Evolutionary conservation across 306 rosid genomes (phyloP).

Genomic region (Malus fusca): DNA sequence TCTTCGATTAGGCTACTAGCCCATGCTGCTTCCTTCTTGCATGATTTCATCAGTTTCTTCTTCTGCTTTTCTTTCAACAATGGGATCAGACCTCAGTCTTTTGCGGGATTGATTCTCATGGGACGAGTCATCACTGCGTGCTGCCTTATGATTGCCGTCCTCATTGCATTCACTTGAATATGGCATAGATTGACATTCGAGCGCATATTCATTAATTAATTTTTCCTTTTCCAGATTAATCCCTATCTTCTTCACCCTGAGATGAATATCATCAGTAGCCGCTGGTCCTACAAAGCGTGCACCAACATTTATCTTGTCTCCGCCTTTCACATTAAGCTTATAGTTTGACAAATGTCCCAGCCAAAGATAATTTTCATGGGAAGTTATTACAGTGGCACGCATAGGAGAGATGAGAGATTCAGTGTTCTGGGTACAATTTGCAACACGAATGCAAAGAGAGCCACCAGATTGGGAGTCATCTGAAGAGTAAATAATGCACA

Average conservation of each 20-base stretch:
- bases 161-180: too few relatives aligned
- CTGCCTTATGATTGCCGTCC: too few relatives aligned
- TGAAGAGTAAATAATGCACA: slow-evolving; percentile 1
- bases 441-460: neutral
- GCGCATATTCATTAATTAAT: too few relatives aligned
- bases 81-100: too few relatives aligned
- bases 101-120: too few relatives aligned
- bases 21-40: too few relatives aligned
- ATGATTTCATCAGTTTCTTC: neutral
- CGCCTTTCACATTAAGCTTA: neutral
- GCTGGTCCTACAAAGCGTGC: neutral
- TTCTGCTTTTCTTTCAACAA: neutral
- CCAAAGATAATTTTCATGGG: neutral
- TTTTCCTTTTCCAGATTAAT: neutral
- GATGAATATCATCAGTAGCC: neutral
- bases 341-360: neutral
- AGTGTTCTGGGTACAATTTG: too few relatives aligned
- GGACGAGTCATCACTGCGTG: too few relatives aligned
- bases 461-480: neutral
- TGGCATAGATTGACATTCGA: too few relatives aligned
- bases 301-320: neutral
- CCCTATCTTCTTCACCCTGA: neutral
- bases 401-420: too few relatives aligned
- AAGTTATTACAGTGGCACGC: neutral
- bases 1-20: too few relatives aligned